Base-by-base conservation (phyloP, 2,329 filamentous ascomycete species). In the Fusarium tricinctum region DNA sequence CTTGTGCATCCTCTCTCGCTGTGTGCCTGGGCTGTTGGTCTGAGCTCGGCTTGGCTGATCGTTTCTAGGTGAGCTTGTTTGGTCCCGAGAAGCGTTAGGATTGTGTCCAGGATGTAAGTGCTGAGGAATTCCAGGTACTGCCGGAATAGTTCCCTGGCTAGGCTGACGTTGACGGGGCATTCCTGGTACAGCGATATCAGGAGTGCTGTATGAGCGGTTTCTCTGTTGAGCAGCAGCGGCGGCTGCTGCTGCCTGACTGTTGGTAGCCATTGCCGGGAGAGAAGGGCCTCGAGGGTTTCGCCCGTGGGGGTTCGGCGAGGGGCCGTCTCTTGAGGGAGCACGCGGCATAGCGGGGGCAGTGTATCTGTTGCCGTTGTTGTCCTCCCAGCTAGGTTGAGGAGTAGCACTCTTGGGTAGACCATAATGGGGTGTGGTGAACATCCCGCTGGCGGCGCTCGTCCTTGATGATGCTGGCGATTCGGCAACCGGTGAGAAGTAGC, bases 151-250 rank as follows among this genome's bases (percentile, higher is more conserved):
- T 71, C 78, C 83, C 79, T 79, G 83, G 77, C 82, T 85, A 77
- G 79, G 84, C 78, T 87, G 86, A 68, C 84, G 82, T 53, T 82
- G 83, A 67, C 89, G 84, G 75, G 85, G 83, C 48, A 85, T 85
- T 67, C 86, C 85, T 53, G 89, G 87, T 53, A 87, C 90, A 69
- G 97, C 93, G 72, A 97, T 97, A 77, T 98, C 94, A 9, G 96
- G 95, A 67, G 94, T 97, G 81, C 95, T 98, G 75, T 97, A 97
- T 38, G 94, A 97, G 68, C 96, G 88, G 81, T 92, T 91, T 70
- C 94, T 87, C 75, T 91, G 89, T 76, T 93, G 90, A 67, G 85
- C 79, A 67, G 85, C 82, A 73, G 42, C 20, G 9, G 85, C 82
- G 69, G 85, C 82, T 72, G 42, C 20, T 12, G 85, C 82, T 69